A percentile compares a stretch with the other conserved stretches of the same genome.
phyloP scores from a whole-genome alignment of 129 eudicot species.

The Arctium minus region DNA sequence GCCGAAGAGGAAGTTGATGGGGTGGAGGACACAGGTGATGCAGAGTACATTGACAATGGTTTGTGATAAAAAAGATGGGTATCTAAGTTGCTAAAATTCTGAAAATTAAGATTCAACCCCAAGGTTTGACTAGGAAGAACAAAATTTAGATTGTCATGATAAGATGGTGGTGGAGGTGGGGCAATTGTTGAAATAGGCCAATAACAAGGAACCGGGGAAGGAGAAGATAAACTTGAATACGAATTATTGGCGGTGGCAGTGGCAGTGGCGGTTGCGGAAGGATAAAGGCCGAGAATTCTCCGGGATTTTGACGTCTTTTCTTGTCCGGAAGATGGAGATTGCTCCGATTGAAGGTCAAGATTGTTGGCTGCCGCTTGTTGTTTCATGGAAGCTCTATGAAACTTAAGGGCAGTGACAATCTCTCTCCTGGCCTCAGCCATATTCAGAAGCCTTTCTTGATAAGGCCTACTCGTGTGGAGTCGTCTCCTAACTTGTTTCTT shows the following conservation, averaged over 20 bases:
- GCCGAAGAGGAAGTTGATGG: conserved; percentile 44
- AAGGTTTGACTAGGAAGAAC: conserved; percentile 77
- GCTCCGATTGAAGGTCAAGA: conserved; percentile 24
- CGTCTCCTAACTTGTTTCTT: conserved; percentile 82
- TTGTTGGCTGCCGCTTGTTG: conserved; percentile 33
- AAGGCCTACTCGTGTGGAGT: conserved; percentile 70
- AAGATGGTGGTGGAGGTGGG: conserved; percentile 41
- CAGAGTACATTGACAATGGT: conserved; percentile 22
- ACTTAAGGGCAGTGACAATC: conserved; percentile 80
- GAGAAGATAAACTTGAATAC: conserved; percentile 18
- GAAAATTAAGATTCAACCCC: conserved; percentile 79
- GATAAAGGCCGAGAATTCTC: conserved; percentile 40
- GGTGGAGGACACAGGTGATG: conserved; percentile 45
- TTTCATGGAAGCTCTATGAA: conserved; percentile 84
- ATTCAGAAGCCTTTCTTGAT: conserved; percentile 75
- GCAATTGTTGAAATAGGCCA: conserved; percentile 43
- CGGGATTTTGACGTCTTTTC: conserved; percentile 32
- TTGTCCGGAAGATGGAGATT: conserved; percentile 21
- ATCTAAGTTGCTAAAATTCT: conserved; percentile 59
- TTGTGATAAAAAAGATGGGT: conserved; percentile 35
- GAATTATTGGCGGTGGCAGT: background rate
- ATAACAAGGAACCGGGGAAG: conserved; percentile 19
- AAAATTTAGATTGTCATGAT: conserved; percentile 45
- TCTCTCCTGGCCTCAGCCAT: conserved; percentile 87
- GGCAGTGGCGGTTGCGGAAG: conserved; percentile 30